A percentile compares a stretch with the other conserved stretches of the same genome.
phyloP scores from a whole-genome alignment of 495 filamentous ascomycete genomes.

The Lasiosphaeria hispida region DNA sequence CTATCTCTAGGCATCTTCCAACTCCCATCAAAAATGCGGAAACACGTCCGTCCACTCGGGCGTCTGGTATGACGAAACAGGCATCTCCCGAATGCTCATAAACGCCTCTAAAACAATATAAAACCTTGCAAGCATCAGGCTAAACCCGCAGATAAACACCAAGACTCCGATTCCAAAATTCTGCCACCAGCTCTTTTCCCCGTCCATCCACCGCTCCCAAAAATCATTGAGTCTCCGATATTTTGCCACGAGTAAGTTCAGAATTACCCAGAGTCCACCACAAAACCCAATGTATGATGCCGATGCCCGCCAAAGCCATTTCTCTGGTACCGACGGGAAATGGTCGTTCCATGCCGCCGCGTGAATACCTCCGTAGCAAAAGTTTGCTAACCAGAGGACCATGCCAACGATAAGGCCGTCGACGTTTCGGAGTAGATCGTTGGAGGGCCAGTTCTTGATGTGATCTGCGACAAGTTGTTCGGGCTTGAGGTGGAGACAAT shows the following conservation, averaged over 20 bases:
- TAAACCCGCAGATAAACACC: not conserved
- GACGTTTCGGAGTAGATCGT: slow-evolving; percentile 3
- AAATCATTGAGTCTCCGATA: not conserved
- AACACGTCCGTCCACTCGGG: no score
- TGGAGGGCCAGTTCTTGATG: slow-evolving; percentile 1
- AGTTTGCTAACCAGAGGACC: not conserved
- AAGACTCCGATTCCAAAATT: not conserved
- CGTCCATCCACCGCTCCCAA: slow-evolving; percentile 3
- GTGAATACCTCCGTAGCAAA: slow-evolving; percentile 3
- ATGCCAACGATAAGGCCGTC: slow-evolving; percentile 4
- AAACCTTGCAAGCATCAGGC: not conserved
- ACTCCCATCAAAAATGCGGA: no score
- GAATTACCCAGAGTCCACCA: slow-evolving; percentile 1
- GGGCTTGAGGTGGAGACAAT: not conserved
- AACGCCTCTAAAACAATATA: slow-evolving; percentile 6
- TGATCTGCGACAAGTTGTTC: not conserved
- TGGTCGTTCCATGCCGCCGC: slow-evolving; percentile 3
- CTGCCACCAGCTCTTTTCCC: slow-evolving; percentile 7
- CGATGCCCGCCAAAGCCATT: not conserved
- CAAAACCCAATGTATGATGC: not conserved
- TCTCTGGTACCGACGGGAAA: not conserved
- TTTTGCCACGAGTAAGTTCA: slow-evolving; percentile 1
- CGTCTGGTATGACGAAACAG: not conserved
- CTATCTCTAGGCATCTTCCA: no score
- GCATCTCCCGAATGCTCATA: slow-evolving; percentile 4